Conservation (phyloP, 495 filamentous ascomycete species). For the Penicillium roqueforti region DNA sequence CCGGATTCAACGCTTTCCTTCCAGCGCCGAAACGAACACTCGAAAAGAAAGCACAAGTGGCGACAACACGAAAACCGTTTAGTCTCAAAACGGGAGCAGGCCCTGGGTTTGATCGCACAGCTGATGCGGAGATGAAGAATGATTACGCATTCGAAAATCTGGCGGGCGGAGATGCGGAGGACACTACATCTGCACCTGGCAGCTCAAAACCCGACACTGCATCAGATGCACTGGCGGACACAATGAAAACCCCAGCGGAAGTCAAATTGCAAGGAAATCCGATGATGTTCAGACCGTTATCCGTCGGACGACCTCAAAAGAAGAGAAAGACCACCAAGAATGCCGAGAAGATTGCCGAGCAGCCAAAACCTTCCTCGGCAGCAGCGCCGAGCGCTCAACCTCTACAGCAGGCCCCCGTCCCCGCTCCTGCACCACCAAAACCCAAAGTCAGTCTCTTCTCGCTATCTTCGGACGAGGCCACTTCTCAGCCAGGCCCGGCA, state of each 20-base stretch:
- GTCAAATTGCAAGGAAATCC: conserved; percentile 70
- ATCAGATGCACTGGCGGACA: conserved; percentile 11
- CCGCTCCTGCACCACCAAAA: conserved; percentile 28
- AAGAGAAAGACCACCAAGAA: conserved; percentile 54
- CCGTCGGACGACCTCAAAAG: conserved; percentile 64
- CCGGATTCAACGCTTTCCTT: conserved; percentile 80
- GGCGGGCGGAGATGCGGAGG: conserved; percentile 10
- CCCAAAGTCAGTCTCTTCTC: conserved; percentile 64
- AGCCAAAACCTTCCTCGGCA: conserved; percentile 13
- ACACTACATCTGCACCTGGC: conserved; percentile 19
- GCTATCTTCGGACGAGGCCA: conserved; percentile 30
- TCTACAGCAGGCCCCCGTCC: conserved; percentile 4
- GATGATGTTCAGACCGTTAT: conserved; percentile 84
- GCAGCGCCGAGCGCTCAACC: conserved; percentile 11
- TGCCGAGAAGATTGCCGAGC: conserved; percentile 11
- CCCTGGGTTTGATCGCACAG: conserved; percentile 69
- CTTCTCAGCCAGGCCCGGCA: conserved; percentile 2
- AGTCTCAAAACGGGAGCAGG: conserved; percentile 75
- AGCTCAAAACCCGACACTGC: conserved; percentile 9
- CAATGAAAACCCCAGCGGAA: conserved; percentile 40
- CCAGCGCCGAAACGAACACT: conserved; percentile 70
- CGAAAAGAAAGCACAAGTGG: conserved; percentile 34
- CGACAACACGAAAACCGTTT: conserved; percentile 41
- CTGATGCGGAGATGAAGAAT: conserved; percentile 40
- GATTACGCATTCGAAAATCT: conserved; percentile 22